Evolutionary conservation across 768 basidiomycete genomes (phyloP).

Genomic region (Boletus pseudopeckii): DNA sequence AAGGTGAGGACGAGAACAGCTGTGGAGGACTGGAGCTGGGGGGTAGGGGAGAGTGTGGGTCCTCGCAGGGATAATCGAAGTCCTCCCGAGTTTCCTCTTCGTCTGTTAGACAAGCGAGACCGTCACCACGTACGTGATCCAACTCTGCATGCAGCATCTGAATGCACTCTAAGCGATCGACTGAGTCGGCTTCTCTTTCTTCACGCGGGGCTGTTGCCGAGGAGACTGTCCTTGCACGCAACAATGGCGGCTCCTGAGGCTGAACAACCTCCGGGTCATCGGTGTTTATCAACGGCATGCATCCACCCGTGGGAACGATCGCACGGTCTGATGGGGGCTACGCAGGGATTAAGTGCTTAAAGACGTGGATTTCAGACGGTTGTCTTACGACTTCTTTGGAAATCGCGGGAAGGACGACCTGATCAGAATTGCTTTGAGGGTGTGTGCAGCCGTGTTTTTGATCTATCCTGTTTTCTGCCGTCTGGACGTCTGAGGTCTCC

Average conservation of each 20-base stretch:
- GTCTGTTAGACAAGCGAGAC: neutral
- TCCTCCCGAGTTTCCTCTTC: constrained; percentile 5
- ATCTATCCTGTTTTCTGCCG: neutral
- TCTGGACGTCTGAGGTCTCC: neutral
- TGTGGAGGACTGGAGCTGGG: constrained; percentile 49
- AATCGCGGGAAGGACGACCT: neutral
- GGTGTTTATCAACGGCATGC: neutral
- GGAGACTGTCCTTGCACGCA: neutral
- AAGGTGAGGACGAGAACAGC: constrained; percentile 43
- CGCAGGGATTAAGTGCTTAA: constrained; percentile 1
- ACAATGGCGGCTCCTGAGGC: neutral
- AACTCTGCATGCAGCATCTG: neutral
- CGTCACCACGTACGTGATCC: neutral
- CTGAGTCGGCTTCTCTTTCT: neutral
- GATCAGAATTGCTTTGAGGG: neutral
- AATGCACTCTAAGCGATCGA: neutral
- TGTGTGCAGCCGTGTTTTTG: neutral
- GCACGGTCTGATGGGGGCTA: neutral
- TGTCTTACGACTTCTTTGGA: constrained; percentile 13
- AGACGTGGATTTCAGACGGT: neutral
- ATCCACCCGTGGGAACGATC: neutral
- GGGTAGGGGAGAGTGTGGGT: constrained; percentile 22
- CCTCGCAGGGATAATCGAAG: constrained; percentile 1
- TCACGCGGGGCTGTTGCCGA: neutral
- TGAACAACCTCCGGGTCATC: neutral